phyloP scores from a whole-genome alignment of 2,329 filamentous ascomycete species.

The Bipolaris oryzae region DNA sequence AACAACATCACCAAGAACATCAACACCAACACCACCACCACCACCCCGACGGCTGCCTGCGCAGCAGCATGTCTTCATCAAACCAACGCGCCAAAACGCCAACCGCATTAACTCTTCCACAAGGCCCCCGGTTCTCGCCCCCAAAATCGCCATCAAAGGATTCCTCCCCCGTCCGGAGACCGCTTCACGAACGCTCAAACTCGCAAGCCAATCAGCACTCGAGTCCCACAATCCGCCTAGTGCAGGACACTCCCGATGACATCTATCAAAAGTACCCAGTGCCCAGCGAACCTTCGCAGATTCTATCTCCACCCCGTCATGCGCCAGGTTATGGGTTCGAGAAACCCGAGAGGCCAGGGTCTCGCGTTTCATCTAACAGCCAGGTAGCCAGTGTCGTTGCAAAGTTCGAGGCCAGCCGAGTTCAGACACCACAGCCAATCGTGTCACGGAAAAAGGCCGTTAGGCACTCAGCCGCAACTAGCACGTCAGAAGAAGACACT shows the following conservation, averaged over 20 bases:
- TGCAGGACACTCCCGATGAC: conserved; percentile 44
- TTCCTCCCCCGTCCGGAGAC: conserved; percentile 42
- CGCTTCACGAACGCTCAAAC: conserved; percentile 49
- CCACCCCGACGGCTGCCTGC: neutral
- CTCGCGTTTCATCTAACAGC: conserved; percentile 49
- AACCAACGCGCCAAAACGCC: conserved; percentile 36
- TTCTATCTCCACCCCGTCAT: conserved; percentile 48
- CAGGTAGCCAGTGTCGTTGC: conserved; percentile 48
- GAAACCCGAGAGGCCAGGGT: conserved; percentile 45
- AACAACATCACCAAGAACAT: neutral
- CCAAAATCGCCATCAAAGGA: conserved; percentile 34
- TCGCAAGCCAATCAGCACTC: conserved; percentile 46
- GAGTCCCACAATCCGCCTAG: conserved; percentile 50
- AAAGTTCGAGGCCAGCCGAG: conserved; percentile 44
- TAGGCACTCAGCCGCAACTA: conserved; percentile 48
- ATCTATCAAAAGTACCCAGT: conserved; percentile 50
- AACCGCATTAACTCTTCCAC: conserved; percentile 31
- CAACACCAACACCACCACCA: conserved; percentile 5
- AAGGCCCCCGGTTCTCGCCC: conserved; percentile 41
- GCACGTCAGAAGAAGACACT: conserved; percentile 48
- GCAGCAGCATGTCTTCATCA: conserved; percentile 43
- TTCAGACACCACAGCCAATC: conserved; percentile 43
- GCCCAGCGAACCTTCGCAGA: conserved; percentile 48
- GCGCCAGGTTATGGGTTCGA: conserved; percentile 48
- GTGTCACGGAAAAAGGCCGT: conserved; percentile 42